Base-by-base conservation (phyloP, 2,329 filamentous ascomycete species). In the Cytospora chrysosperma region DNA sequence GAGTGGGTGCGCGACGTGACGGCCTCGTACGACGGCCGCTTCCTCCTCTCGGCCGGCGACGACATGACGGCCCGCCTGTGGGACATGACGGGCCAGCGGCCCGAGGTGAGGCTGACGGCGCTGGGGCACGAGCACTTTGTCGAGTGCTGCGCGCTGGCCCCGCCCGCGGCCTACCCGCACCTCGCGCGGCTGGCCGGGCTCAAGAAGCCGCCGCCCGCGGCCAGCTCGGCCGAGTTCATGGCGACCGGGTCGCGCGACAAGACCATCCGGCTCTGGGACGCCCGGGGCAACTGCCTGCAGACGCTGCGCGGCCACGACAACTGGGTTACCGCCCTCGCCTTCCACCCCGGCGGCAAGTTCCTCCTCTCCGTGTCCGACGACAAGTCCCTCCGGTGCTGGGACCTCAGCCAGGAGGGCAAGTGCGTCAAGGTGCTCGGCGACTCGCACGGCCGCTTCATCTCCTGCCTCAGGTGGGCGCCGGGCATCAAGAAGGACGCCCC, bases 321-420 rank as follows among this genome's bases (percentile, higher is more conserved):
- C 73, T 98, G 94, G 94, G 87, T 98, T 8, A 87, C 92, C 32
- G 90, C 85, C 0, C 77, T 97, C 5, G 87, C 92, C 13, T 98
- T 97, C 75, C 94, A 97, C 71, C 94, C 94, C 0, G 90, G 92
- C 10, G 94, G 94, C 53, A 96, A 94, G 75, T 97, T 95, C 71
- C 82, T 98, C 1, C 78, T 98, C 7, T 93, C 89, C 7, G 91
- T 91, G 21, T 85, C 90, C 13, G 94, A 97, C 73, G 94, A 97
- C 78, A 96, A 95, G 79, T 93, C 92, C 4, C 82, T 97, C 65
- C 84, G 93, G 62, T 97, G 93, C 79, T 98, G 94, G 94, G 94
- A 98, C 77, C 79, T 97, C 21, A 85, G 85, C 37, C 94, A 97
- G 73, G 92, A 96, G 74, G 92, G 91, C 47, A 93, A 93, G 72